Conservation (phyloP, 306 rosid species). For the Nissolia schottii region DNA sequence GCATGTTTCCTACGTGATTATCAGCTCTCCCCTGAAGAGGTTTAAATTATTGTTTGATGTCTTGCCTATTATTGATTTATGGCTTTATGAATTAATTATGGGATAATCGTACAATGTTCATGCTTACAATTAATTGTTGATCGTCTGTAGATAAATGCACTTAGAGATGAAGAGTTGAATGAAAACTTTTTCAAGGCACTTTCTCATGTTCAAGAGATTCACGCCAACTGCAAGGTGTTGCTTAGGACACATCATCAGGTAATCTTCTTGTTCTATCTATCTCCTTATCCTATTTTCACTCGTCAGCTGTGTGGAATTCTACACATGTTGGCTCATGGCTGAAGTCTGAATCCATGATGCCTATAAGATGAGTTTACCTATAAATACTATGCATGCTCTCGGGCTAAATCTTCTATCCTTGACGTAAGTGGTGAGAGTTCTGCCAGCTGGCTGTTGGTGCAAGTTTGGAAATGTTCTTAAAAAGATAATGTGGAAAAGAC, state of each 20-base stretch:
- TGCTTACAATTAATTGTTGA: constrained; percentile 22
- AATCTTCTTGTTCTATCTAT: constrained; percentile 7
- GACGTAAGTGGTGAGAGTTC: constrained; percentile 5
- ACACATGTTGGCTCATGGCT: not conserved
- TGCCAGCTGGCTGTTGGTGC: not conserved
- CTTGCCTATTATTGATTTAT: constrained; percentile 1
- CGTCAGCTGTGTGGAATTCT: not conserved
- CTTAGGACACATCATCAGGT: constrained; percentile 98
- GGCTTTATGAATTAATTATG: constrained; percentile 7
- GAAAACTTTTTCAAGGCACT: constrained; percentile 87
- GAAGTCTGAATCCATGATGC: constrained; percentile 14
- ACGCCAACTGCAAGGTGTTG: constrained; percentile 83
- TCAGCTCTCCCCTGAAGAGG: constrained; percentile 89
- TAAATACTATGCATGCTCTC: not conserved
- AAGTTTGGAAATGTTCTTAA: not conserved
- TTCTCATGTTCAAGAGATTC: constrained; percentile 94
- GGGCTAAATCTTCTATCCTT: not conserved
- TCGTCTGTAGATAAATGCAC: constrained; percentile 60
- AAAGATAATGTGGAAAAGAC: constrained; percentile 1
- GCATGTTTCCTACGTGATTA: constrained; percentile 88
- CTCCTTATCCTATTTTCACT: not conserved
- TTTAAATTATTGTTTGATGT: constrained; percentile 22
- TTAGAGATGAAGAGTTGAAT: constrained; percentile 81
- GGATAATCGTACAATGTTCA: not conserved
- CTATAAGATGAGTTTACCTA: constrained; percentile 1